Base-by-base conservation (phyloP, 176 grass and related monocot species). In the Oryza glumipatula region DNA sequence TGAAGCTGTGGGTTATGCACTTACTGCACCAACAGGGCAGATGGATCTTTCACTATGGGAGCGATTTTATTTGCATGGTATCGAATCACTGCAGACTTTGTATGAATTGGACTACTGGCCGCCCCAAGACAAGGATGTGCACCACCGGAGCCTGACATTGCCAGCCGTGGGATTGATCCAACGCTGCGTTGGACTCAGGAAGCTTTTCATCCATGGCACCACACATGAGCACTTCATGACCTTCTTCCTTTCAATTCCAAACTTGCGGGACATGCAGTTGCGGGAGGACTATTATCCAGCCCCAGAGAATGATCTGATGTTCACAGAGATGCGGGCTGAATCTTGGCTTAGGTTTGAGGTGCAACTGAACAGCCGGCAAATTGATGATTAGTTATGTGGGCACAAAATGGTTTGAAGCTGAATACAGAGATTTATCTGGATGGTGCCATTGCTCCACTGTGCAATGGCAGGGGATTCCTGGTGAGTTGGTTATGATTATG, bases 31-130 rank as follows among this genome's bases (percentile, higher is more conserved):
- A 3, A 74, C 70, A 0, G 97, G 97, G 12, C 94, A 99, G 44
- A 96, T 96, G 90, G 97, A 99, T 83, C 87, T 99, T 82, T 90
- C 92, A 9, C 79, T 84, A 79, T 99, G 97, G 97, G 97, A 99
- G 68, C 86, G 97, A 6, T 94, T 99, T 78, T 96, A 99, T 68
- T 72, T 99, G 69, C 82, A 94, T 1, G 97, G 94, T 17, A 96
- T 99, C 1, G 83, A 83, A 11, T 89, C 69, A 0, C 86, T 99
- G 24, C 11, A 0, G 2, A 80, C 68, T 51, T 88, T 99, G 65
- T 78, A 96, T 81, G 97, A 99, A 63, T 90, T 99, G 16, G 97
- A 99, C 65, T 99, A 99, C 77, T 99, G 94, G 94, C 97, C 97
- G 9, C 97, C 97, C 38, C 97, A 99, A 87, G 97, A 99, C 84